Conservation (phyloP, 1,139 yeast species). For the Fermentozyma sake region DNA sequence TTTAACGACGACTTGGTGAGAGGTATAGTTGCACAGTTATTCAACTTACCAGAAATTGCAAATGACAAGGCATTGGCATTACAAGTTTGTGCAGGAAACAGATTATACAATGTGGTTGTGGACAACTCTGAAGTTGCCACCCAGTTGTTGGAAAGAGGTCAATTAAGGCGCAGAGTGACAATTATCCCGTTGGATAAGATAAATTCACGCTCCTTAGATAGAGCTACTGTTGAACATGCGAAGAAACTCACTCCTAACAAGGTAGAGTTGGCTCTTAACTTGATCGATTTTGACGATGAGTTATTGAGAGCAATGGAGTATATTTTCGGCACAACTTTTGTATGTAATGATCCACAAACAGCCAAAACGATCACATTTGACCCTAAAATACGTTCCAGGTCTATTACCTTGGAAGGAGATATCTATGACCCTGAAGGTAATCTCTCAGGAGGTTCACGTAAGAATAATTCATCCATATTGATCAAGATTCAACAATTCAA, state of each 20-base stretch:
- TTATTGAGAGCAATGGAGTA: conserved; percentile 83
- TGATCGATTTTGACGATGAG: conserved; percentile 69
- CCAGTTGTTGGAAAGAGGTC: conserved; percentile 73
- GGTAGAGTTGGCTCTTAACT: conserved; percentile 81
- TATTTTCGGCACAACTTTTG: conserved; percentile 82
- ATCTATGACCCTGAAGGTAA: conserved; percentile 95
- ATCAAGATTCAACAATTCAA: conserved; percentile 68
- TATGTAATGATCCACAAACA: conserved; percentile 82
- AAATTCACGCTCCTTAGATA: conserved; percentile 48
- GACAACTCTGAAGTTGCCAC: conserved; percentile 84
- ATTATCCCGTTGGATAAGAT: conserved; percentile 91
- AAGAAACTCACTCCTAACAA: conserved; percentile 71
- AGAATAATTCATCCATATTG: conserved; percentile 53
- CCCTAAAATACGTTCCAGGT: conserved; percentile 71
- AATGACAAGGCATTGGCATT: conserved; percentile 72
- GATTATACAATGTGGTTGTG: conserved; percentile 86
- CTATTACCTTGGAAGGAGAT: conserved; percentile 94
- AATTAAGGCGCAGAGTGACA: conserved; percentile 77
- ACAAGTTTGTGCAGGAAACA: conserved; percentile 92
- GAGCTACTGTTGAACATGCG: conserved; percentile 50
- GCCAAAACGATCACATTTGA: conserved; percentile 87
- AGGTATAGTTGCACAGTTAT: conserved; percentile 88
- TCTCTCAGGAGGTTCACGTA: conserved; percentile 90
- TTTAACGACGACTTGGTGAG: conserved; percentile 64
- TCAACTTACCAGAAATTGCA: conserved; percentile 56